Conservation (phyloP, 2,329 filamentous ascomycete genomes). For the Fusarium verticillioides region DNA sequence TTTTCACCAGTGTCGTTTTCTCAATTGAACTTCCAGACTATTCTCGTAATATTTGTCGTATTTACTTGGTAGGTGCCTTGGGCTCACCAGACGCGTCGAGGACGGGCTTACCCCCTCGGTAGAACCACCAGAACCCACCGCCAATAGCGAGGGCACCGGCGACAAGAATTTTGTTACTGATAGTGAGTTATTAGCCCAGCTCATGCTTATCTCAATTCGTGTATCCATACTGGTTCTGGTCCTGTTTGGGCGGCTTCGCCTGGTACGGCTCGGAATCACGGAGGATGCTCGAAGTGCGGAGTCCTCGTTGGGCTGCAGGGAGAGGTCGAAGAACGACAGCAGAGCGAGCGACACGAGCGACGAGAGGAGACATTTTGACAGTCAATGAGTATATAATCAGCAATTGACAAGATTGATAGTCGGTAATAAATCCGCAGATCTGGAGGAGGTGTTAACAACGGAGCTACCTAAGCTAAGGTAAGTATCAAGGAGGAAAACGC, state of each 20-base stretch:
- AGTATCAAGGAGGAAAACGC: constrained; percentile 12
- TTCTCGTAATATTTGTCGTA: neutral
- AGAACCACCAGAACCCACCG: constrained; percentile 33
- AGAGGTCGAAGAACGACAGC: constrained; percentile 24
- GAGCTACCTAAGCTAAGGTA: constrained; percentile 1
- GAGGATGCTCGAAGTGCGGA: constrained; percentile 33
- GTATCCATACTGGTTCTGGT: constrained; percentile 18
- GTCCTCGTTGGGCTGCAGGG: constrained; percentile 27
- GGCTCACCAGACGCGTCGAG: constrained; percentile 21
- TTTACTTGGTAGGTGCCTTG: constrained; percentile 27
- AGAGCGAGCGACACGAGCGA: constrained; percentile 19
- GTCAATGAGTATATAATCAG: neutral
- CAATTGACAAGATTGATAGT: neutral
- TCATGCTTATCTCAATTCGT: too few relatives aligned
- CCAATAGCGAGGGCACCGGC: constrained; percentile 23
- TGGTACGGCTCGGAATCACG: constrained; percentile 30
- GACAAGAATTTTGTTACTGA: constrained; percentile 33
- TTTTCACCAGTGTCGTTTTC: neutral
- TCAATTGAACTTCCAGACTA: neutral
- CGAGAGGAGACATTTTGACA: constrained; percentile 21
- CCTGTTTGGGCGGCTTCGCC: constrained; percentile 27
- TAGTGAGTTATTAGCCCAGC: neutral
- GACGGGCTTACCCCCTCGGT: constrained; percentile 28
- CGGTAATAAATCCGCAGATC: constrained; percentile 1
- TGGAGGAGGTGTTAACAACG: constrained; percentile 2